phyloP scores from a whole-genome alignment of 2,329 filamentous ascomycete genomes.

The Boeremia lycopersici region DNA sequence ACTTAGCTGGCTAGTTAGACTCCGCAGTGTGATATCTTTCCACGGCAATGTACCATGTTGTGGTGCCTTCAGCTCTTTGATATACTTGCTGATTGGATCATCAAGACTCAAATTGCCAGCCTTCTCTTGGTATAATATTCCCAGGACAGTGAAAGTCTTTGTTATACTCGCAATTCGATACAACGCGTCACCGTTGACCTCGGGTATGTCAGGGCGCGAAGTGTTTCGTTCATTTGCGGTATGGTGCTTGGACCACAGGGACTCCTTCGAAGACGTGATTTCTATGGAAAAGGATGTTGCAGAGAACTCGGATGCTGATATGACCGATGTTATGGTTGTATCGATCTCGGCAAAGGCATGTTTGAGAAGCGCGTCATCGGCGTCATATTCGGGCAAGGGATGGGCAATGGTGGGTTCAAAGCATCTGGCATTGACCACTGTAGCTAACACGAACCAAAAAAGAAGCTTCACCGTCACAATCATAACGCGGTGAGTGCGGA shows the following conservation, averaged over 20 bases:
- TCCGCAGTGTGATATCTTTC: conserved; percentile 52
- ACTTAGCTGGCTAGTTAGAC: conserved; percentile 51
- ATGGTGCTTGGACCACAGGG: conserved; percentile 49
- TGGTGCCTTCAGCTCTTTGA: conserved; percentile 37
- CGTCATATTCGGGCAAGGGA: conserved; percentile 43
- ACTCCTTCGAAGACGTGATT: conserved; percentile 47
- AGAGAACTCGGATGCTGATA: conserved; percentile 38
- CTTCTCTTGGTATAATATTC: conserved; percentile 40
- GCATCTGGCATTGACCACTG: conserved; percentile 33
- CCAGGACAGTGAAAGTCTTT: conserved; percentile 44
- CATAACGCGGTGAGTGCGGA: neutral
- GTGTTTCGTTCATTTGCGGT: conserved; percentile 46
- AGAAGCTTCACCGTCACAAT: neutral
- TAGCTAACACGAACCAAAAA: neutral
- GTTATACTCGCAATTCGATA: conserved; percentile 51
- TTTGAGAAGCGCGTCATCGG: conserved; percentile 33
- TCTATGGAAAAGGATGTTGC: conserved; percentile 50
- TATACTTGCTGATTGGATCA: conserved; percentile 41
- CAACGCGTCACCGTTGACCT: conserved; percentile 47
- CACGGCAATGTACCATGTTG: conserved; percentile 44
- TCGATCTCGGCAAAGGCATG: conserved; percentile 41
- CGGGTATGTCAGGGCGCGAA: conserved; percentile 43
- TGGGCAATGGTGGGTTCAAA: conserved; percentile 48
- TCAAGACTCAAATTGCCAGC: conserved; percentile 45
- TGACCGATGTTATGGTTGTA: conserved; percentile 27